Evolutionary conservation across 257 asterid genomes (phyloP), one percentile per base, ranked within the genome.

Genomic region (Solanum peruvianum): DNA sequence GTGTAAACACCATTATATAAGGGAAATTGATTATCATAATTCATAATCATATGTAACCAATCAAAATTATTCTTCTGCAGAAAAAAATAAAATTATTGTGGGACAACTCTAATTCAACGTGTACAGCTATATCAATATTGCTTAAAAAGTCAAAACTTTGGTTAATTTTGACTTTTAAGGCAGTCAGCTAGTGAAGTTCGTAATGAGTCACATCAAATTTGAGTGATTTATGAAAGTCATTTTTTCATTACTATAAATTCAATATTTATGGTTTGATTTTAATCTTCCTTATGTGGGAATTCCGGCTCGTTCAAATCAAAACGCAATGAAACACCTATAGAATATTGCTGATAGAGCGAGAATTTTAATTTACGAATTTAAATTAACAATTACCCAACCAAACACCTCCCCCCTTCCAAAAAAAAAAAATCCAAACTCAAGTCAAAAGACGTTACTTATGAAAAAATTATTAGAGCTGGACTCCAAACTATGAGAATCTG

Each of bases 141-240:
- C 84, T 82, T 86, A 75, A 29, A 77, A 89, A 90, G 94, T 92
- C 93, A 92, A 92, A 72, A 20, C 71, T 86, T 78, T 49, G 75
- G 87, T 82, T 86, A 45, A 49, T 49, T 76, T 91, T 91, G 96
- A 93, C 93, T 89, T 90, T 89, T 16, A 58, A 62, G 27, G 60
- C 70, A 69, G 82, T 88, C 88, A 87, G 85, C 76, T 76, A 81
- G 85, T 31, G 66, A 71, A 73, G 58, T 39, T 33, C 4, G 39
- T 41, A 29, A 49, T 27, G 35, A 39, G 52, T 72, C 87, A 23
- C 86, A 33, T 87, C 91, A 31, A 72, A 86, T 85, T 85, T 5
- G 0, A 21, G 49, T 73, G 11, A 35, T 72, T 72, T 72, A 9
- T 5, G 11, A 1, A 72, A 72, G 16, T 35, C 47, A 72, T 71